Evolutionary conservation across 2,329 filamentous ascomycete species (phyloP), one percentile per base, ranked within the genome.

Genomic region (Chaetomiaceae sp.): DNA sequence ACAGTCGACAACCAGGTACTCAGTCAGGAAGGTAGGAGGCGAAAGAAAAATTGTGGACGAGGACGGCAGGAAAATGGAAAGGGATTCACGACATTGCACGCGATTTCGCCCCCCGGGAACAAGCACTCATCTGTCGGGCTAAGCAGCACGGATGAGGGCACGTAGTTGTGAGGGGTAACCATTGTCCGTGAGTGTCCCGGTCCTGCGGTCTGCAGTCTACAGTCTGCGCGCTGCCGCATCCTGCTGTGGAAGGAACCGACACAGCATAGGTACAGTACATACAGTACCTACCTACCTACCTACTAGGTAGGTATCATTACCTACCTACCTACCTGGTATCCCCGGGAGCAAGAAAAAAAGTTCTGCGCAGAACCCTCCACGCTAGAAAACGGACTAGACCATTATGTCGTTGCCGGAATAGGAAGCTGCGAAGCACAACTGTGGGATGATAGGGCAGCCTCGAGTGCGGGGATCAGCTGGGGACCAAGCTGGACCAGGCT

Each of bases 371-470:
- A 34, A 34, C 20, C 10, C 33, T 42, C 41, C 46, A 25, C 34
- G 30, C 11, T 2, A 43, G 13, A 16, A 32, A 20, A 45, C 16
- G 20, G 13, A 3, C 16, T 10, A 37, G 37, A 6, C n/a, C n/a
- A 30, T 29, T 20, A 44, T n/a, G 38, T 30, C 34, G 13, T 46
- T 56, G 40, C 57, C 57, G 36, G 32, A 59, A 41, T 36, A 59
- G 57, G 57, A 59, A 59, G 57, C 55, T 57, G 53, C 49, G 30
- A 55, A 50, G 33, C 30, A 23, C 30, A 18, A 4, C 20, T 5
- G 18, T 38, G 32, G 9, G 33, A 34, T 32, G 43, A 42, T 49
- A 41, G 38, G 42, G 46, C 30, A 27, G 36, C n/a, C n/a, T n/a
- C 29, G 25, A 33, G 30, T 48, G 51, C 44, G 43, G 51, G 51